A percentile compares a stretch with the other conserved stretches of the same genome.
phyloP scores from a whole-genome alignment of 805 yeast species.

The Crinitomyces ghanaensis region DNA sequence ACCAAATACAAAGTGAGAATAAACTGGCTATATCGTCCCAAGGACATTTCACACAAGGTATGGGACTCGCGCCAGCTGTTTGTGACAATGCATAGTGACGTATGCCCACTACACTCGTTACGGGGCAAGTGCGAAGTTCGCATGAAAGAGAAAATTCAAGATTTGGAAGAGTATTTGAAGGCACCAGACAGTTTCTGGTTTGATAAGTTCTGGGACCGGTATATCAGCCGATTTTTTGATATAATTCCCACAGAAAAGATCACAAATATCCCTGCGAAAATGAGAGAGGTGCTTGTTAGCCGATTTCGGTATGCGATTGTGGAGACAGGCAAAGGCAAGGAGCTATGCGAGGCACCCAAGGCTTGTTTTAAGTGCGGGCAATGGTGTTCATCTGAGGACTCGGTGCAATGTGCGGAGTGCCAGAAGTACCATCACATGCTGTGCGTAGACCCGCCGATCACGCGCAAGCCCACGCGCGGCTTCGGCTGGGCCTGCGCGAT shows the following conservation, averaged over 20 bases:
- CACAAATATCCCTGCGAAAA: conserved; percentile 45
- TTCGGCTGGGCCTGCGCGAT: conserved; percentile 83
- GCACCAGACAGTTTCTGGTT: conserved; percentile 70
- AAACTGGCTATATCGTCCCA: conserved; percentile 86
- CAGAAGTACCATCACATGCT: conserved; percentile 59
- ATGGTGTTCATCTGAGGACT: conserved; percentile 70
- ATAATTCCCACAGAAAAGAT: conserved; percentile 54
- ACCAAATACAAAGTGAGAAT: conserved; percentile 39
- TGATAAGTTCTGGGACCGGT: conserved; percentile 74
- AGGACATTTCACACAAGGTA: conserved; percentile 62
- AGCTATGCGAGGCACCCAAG: conserved; percentile 50
- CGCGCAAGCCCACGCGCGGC: conserved; percentile 72
- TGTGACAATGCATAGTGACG: conserved; percentile 79
- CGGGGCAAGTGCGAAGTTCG: conserved; percentile 66
- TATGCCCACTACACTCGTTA: conserved; percentile 62
- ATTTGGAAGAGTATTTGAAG: conserved; percentile 42
- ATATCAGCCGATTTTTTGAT: conserved; percentile 73
- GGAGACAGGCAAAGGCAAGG: conserved; percentile 56
- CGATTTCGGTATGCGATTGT: conserved; percentile 65
- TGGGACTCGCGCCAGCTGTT: conserved; percentile 64
- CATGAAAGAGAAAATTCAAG: conserved; percentile 55
- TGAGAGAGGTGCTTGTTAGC: conserved; percentile 48
- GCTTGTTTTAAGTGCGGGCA: conserved; percentile 69
- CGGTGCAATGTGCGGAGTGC: conserved; percentile 75
- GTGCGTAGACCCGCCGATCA: conserved; percentile 77